phyloP scores from a whole-genome alignment of 371 early-diverging fungal species.

The Mucor piriformis region DNA sequence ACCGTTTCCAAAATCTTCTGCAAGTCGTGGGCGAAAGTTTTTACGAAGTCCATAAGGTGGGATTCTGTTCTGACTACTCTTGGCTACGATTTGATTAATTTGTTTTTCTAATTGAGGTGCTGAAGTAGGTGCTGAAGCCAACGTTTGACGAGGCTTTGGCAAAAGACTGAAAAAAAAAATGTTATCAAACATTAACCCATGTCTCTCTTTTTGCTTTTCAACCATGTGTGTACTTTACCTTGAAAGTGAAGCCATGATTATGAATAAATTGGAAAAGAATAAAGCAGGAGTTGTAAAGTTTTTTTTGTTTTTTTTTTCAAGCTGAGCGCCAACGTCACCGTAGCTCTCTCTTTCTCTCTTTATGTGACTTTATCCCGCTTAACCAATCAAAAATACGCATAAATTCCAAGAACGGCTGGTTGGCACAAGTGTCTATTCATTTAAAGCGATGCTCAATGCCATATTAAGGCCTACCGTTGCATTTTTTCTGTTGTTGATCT shows the following conservation, averaged over 20 bases:
- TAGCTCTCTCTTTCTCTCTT: background rate
- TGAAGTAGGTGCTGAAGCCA: constrained; percentile 28
- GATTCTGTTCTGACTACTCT: constrained; percentile 44
- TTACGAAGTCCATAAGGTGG: constrained; percentile 87
- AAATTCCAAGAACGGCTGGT: too few species aligned
- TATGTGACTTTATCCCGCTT: too few species aligned
- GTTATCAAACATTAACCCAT: background rate
- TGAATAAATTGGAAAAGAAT: background rate
- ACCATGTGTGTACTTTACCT: too few species aligned
- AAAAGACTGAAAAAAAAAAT: constrained; percentile 31
- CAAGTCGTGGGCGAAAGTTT: constrained; percentile 79
- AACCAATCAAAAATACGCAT: too few species aligned
- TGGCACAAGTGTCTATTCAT: too few species aligned
- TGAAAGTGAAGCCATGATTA: constrained; percentile 34
- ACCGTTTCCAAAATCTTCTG: constrained; percentile 93
- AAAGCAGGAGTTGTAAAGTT: constrained; percentile 3
- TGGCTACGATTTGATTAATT: constrained; percentile 40
- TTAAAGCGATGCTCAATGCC: too few species aligned
- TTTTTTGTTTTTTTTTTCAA: background rate
- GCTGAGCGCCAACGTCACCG: background rate
- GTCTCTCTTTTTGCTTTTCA: background rate
- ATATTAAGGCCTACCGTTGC: too few species aligned
- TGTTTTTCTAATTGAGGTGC: constrained; percentile 41
- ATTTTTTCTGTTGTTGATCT: too few species aligned
- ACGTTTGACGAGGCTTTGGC: constrained; percentile 48